These are phyloP conservation scores for Fusarium avenaceum DNA, from an alignment of 2,329 filamentous ascomycete species.

Conservation along the genomic window DNA sequence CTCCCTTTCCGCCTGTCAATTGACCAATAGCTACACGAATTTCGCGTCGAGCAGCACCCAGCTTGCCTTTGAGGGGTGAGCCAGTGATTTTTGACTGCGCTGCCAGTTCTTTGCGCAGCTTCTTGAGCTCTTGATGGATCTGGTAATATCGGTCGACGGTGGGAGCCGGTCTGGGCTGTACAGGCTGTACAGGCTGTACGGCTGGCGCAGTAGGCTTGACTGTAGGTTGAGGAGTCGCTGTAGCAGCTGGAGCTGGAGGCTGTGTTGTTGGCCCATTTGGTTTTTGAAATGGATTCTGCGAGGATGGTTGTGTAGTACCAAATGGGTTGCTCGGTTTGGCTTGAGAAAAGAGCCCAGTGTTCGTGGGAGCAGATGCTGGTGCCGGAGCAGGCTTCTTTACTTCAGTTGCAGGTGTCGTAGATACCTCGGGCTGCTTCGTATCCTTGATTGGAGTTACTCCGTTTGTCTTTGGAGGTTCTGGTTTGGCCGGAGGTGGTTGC, in stretches of 20 bases:
- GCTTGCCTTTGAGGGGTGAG: slow-evolving; percentile 70
- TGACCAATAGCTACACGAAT: slow-evolving; percentile 82
- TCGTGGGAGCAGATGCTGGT: slow-evolving; percentile 29
- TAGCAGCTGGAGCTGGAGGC: slow-evolving; percentile 12
- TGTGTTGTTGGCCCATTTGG: slow-evolving; percentile 27
- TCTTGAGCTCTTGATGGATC: slow-evolving; percentile 78
- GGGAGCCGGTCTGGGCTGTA: slow-evolving; percentile 20
- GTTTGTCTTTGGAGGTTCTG: slow-evolving; percentile 37
- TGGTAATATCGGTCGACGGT: slow-evolving; percentile 61
- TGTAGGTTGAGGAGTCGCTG: slow-evolving; percentile 8
- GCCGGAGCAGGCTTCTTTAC: slow-evolving; percentile 36
- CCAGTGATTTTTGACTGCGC: slow-evolving; percentile 64
- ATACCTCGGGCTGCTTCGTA: slow-evolving; percentile 37
- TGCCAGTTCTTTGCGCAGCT: slow-evolving; percentile 72
- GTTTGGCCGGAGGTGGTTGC: slow-evolving; percentile 37
- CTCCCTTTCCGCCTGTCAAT: slow-evolving; percentile 73
- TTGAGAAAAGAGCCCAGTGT: slow-evolving; percentile 42
- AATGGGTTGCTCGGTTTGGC: slow-evolving; percentile 46
- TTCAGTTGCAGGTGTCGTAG: slow-evolving; percentile 39
- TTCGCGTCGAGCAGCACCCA: slow-evolving; percentile 79
- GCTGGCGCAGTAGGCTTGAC: slow-evolving; percentile 29
- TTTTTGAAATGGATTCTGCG: slow-evolving; percentile 38
- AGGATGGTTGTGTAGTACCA: slow-evolving; percentile 28
- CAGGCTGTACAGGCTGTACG: slow-evolving; percentile 22
- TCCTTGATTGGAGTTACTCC: slow-evolving; percentile 43